Evolutionary conservation across 106 monocot species (phyloP), one percentile per base, ranked within the genome.

Genomic region (Phalaenopsis equestris): DNA sequence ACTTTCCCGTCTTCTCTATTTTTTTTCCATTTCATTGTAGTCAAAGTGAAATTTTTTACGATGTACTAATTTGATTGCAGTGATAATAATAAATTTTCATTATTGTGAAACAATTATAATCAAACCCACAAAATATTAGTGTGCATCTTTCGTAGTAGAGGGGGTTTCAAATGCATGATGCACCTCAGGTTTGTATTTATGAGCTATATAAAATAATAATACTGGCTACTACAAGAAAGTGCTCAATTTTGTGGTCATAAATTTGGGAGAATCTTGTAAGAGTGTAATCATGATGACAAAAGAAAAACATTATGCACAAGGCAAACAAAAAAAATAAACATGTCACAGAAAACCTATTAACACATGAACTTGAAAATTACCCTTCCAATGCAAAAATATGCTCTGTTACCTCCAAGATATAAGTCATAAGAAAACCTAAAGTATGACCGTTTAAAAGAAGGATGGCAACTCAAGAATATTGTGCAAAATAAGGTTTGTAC

Each of bases 401-500:
- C 43, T 45, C 43, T 45, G 6, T 38, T 16, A 72, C 72, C 74
- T 36, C 36, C n/a, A 70, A 70, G 7, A 70, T 39, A 12, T 70
- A 70, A 39, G 39, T 65, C 3, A 39, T 5, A 39, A 41, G n/a
- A 70, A 12, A 45, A 45, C 43, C 23, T 70, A 14, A 17, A 43
- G 41, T 19, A 43, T 42, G 18, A 43, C 2, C 41, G 15, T 43
- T 6, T 19, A 74, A 9, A 74, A 43, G 67, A 70, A 74, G 7
- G 21, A 74, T 42, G 42, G 14, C 74, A 19, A 8, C 43, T 42
- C 6, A 74, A 74, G 14, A 41, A 37, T 21, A 45, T 38, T 48
- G 45, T 52, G 41, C 42, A 45, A 80, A 67, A 41, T 48, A 37
- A n/a, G 6, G n/a, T 70, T 64, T n/a, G 82, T 85, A 95, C 95